These are phyloP conservation scores for Aureobasidium musti DNA, from an alignment of 2,329 filamentous ascomycete species.

Conservation along the genomic window DNA sequence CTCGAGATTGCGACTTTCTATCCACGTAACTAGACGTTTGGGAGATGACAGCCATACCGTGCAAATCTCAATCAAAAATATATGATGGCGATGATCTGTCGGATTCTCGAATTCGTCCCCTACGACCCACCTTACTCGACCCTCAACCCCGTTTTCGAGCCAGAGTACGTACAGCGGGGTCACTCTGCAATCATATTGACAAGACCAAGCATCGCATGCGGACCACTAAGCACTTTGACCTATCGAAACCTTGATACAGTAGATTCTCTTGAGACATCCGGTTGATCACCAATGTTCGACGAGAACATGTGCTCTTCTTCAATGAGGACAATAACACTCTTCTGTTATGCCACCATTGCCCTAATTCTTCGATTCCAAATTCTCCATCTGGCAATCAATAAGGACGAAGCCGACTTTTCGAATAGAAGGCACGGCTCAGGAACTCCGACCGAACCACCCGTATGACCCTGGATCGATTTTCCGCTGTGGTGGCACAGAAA, in stretches of 20 bases:
- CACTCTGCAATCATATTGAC: neutral
- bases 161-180: conserved; percentile 1
- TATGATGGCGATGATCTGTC: neutral
- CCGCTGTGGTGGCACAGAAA: neutral
- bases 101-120: neutral
- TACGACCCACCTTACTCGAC: neutral
- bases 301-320: neutral
- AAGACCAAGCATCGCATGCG: neutral
- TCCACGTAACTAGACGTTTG: too few relatives aligned
- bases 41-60: neutral
- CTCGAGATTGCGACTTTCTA: neutral
- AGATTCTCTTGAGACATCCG: neutral
- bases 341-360: neutral
- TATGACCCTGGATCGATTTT: neutral
- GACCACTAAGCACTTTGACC: neutral
- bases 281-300: neutral
- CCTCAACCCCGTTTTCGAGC: neutral
- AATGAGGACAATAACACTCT: neutral
- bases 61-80: neutral
- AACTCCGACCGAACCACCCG: neutral
- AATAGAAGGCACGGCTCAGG: neutral
- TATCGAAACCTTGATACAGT: conserved; percentile 8
- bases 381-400: too few relatives aligned
- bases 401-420: neutral
- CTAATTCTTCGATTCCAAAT: too few relatives aligned